These are phyloP conservation scores for Cyberlindnera amylophila DNA, from an alignment of 805 yeast species.

Conservation along the genomic window DNA sequence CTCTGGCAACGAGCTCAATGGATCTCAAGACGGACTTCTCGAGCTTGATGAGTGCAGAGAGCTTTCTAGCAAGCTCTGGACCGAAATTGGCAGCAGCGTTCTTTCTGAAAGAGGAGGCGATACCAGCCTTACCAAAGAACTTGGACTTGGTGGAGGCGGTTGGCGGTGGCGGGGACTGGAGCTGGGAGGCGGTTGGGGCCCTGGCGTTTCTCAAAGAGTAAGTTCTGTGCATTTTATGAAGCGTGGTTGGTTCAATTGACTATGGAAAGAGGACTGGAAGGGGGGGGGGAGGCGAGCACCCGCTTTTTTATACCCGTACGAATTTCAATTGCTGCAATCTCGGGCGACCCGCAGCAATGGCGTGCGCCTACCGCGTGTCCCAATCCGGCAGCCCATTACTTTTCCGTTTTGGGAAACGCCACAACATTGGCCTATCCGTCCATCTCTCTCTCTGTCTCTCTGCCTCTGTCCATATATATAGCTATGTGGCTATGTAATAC, in stretches of 20 bases:
- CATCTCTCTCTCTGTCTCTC: no score
- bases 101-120: constrained; percentile 70
- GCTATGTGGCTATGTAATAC: no score
- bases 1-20: constrained; percentile 87
- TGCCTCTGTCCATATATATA: no score
- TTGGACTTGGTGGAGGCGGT: constrained; percentile 67
- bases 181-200: constrained; percentile 80
- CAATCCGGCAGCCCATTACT: constrained; percentile 2
- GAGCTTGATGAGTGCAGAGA: constrained; percentile 88
- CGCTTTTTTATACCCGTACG: not conserved
- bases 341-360: no score
- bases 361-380: constrained; percentile 3
- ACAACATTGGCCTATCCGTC: constrained; percentile 8
- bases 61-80: constrained; percentile 90
- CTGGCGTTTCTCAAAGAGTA: constrained; percentile 74
- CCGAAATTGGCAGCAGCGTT: constrained; percentile 88
- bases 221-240: constrained; percentile 83
- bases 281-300: no score
- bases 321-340: constrained; percentile 8
- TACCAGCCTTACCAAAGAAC: constrained; percentile 72
- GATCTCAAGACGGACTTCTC: constrained; percentile 96
- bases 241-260: not conserved
- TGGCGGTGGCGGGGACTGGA: constrained; percentile 80
- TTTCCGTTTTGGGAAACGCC: constrained; percentile 2
- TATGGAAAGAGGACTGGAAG: no score